Evolutionary conservation across 208 protist genomes (phyloP).

Genomic region (Leishmania turanica): DNA sequence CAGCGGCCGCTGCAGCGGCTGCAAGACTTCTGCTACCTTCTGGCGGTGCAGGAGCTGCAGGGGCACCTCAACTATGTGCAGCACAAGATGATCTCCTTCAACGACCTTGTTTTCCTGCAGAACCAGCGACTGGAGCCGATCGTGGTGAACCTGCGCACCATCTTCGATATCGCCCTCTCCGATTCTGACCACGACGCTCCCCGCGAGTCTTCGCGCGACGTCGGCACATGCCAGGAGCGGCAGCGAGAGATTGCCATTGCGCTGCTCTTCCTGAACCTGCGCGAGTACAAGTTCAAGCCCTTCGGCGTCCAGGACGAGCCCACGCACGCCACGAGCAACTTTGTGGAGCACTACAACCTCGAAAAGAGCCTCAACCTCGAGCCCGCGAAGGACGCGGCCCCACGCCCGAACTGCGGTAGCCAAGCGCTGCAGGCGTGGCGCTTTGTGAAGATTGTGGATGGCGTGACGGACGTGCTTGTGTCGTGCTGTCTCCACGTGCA

Average conservation of each 20-base stretch:
- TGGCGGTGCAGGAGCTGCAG: conserved; percentile 89
- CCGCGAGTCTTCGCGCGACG: background rate
- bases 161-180: background rate
- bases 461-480: conserved; percentile 81
- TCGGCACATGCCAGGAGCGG: conserved; percentile 12
- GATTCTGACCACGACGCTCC: background rate
- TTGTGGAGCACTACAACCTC: conserved; percentile 87
- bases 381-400: conserved; percentile 8
- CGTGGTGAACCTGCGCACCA: conserved; percentile 42
- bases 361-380: conserved; percentile 37
- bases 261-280: conserved; percentile 73
- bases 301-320: conserved; percentile 70
- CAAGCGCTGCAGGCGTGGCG: conserved; percentile 30
- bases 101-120: conserved; percentile 87
- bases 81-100: conserved; percentile 80
- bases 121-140: conserved; percentile 64
- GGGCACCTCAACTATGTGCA: conserved; percentile 88
- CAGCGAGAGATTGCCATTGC: conserved; percentile 48
- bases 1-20: conserved; percentile 75
- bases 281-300: conserved; percentile 88
- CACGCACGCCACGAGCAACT: conserved; percentile 67
- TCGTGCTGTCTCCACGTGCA: conserved; percentile 69
- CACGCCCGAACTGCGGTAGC: background rate
- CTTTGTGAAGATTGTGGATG: conserved; percentile 87
- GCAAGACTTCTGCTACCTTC: conserved; percentile 84